A percentile compares a stretch with the other conserved stretches of the same genome.
These are phyloP conservation scores for Coprinellus aureogranulatus DNA, from an alignment of 768 basidiomycete genomes.

Conservation along the genomic window DNA sequence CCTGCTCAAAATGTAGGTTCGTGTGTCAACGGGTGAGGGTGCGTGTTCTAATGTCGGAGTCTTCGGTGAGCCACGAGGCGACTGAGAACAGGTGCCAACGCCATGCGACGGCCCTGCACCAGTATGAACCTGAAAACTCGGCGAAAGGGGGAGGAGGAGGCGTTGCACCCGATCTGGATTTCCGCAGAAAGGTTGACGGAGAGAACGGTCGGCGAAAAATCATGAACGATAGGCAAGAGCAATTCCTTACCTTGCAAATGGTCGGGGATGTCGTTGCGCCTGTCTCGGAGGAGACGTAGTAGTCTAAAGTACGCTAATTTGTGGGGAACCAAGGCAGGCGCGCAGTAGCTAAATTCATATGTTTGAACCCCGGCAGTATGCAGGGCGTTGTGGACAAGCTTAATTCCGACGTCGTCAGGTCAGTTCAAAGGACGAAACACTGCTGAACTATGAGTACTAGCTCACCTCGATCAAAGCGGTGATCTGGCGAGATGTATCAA, in stretches of 20 bases:
- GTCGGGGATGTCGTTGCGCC: constrained; percentile 28
- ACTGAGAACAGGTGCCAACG: too few species aligned
- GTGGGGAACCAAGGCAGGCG: constrained; percentile 34
- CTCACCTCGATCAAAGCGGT: constrained; percentile 11
- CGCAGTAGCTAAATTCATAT: constrained; percentile 47
- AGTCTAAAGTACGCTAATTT: constrained; percentile 52
- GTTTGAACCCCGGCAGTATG: constrained; percentile 38
- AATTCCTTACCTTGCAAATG: constrained; percentile 31
- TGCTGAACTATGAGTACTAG: too few species aligned
- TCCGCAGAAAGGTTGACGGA: neutral
- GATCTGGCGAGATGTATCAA: constrained; percentile 2
- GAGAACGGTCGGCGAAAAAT: constrained; percentile 5
- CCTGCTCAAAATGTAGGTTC: too few species aligned
- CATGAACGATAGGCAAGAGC: neutral
- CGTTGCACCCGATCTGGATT: constrained; percentile 28
- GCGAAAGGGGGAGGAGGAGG: constrained; percentile 35
- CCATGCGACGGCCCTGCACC: constrained; percentile 11
- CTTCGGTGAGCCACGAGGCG: neutral
- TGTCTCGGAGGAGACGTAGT: constrained; percentile 39
- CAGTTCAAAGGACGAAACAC: neutral
- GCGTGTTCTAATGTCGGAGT: neutral
- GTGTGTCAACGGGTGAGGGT: neutral
- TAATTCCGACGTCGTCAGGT: neutral
- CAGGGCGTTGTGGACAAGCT: constrained; percentile 52
- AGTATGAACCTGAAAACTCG: constrained; percentile 23